phyloP scores from a whole-genome alignment of 805 yeast genomes.

The Myxozyma neglecta region DNA sequence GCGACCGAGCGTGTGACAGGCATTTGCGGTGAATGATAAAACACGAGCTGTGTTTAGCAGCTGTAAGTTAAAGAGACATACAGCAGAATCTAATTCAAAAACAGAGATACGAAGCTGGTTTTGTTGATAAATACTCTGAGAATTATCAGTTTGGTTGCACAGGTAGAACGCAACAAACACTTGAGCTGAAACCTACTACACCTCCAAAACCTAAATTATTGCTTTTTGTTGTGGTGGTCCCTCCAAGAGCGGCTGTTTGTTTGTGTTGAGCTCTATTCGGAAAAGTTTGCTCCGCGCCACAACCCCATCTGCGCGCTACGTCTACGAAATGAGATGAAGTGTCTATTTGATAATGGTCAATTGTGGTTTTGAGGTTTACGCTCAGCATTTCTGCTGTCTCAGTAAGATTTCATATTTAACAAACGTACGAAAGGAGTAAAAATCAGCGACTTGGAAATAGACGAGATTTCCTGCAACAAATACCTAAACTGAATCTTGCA shows the following conservation, averaged over 20 bases:
- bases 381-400: too few relatives aligned
- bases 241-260: neutral
- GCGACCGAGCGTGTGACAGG: constrained; percentile 11
- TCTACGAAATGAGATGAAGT: too few relatives aligned
- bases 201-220: neutral
- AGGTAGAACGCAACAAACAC: neutral
- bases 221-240: neutral
- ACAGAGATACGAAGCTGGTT: neutral
- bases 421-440: too few relatives aligned
- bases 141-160: neutral
- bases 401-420: too few relatives aligned
- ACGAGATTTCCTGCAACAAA: too few relatives aligned
- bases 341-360: too few relatives aligned
- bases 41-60: neutral
- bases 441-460: too few relatives aligned
- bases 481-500: too few relatives aligned
- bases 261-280: neutral
- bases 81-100: neutral
- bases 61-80: neutral
- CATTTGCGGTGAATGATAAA: neutral
- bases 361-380: too few relatives aligned
- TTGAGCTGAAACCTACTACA: neutral
- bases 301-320: too few relatives aligned
- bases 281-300: neutral
- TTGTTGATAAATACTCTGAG: neutral